A percentile compares a stretch with the other conserved stretches of the same genome.
Evolutionary conservation across 495 filamentous ascomycete genomes (phyloP).

Genomic region (Sphaerosporella brunnea): DNA sequence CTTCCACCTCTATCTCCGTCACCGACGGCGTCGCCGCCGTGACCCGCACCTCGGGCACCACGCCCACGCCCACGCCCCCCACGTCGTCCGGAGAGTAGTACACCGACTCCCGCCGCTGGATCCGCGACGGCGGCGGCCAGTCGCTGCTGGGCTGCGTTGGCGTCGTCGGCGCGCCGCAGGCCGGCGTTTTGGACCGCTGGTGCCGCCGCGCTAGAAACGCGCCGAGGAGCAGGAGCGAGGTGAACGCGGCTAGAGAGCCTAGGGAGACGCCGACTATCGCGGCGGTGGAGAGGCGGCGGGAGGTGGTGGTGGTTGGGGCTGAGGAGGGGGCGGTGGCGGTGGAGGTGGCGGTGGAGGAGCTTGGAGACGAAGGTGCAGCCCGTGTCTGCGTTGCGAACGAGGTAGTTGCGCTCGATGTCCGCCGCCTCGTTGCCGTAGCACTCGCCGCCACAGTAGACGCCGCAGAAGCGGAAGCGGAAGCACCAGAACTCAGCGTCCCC

Average conservation of each 20-base stretch:
- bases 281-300: background rate
- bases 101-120: background rate
- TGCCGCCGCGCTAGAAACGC: background rate
- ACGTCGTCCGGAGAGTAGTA: conserved; percentile 1
- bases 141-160: background rate
- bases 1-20: background rate
- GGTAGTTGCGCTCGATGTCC: background rate
- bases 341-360: background rate
- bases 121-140: background rate
- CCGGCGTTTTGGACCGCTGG: background rate
- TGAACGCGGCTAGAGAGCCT: background rate
- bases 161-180: background rate
- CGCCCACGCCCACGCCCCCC: background rate
- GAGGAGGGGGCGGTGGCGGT: background rate
- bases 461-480: no score
- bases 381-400: background rate
- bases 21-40: background rate
- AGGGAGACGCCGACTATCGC: background rate
- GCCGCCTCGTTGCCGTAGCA: background rate
- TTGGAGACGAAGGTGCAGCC: background rate
- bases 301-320: background rate
- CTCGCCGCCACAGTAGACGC: background rate
- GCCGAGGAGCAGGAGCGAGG: background rate
- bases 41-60: background rate
- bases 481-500: no score